phyloP scores from a whole-genome alignment of 805 yeast species.

The Kodamaea fukazawae region DNA sequence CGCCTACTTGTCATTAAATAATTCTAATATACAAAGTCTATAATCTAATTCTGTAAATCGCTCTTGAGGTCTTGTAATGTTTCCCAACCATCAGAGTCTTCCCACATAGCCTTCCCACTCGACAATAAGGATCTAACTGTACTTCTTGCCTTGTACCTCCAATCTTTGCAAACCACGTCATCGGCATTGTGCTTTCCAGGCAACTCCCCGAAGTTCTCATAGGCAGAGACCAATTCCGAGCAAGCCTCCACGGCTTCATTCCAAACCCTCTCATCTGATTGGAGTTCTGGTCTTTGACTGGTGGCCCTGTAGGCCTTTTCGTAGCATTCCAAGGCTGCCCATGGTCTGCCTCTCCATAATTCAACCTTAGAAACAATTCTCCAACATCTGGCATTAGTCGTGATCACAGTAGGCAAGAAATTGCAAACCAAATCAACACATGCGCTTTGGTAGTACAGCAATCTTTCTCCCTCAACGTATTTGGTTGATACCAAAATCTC shows the following conservation, averaged over 20 bases:
- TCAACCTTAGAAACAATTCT: slow-evolving; percentile 81
- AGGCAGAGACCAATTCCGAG: slow-evolving; percentile 76
- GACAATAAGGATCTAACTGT: slow-evolving; percentile 72
- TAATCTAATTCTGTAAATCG: slow-evolving; percentile 23
- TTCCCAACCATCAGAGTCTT: slow-evolving; percentile 75
- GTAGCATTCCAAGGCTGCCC: slow-evolving; percentile 81
- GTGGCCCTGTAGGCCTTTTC: slow-evolving; percentile 84
- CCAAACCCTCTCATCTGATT: slow-evolving; percentile 63
- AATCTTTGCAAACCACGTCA: slow-evolving; percentile 83
- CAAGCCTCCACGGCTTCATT: slow-evolving; percentile 77
- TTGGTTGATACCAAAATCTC: slow-evolving; percentile 57
- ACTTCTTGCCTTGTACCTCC: slow-evolving; percentile 81
- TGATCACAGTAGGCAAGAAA: slow-evolving; percentile 64
- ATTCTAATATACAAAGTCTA: no score
- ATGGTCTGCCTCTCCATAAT: slow-evolving; percentile 81
- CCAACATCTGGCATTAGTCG: slow-evolving; percentile 72
- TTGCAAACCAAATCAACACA: slow-evolving; percentile 72
- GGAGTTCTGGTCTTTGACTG: slow-evolving; percentile 61
- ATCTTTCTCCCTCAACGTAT: slow-evolving; percentile 37
- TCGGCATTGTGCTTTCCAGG: slow-evolving; percentile 79
- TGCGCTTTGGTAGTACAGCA: slow-evolving; percentile 61
- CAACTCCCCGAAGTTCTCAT: slow-evolving; percentile 80
- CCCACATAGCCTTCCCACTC: slow-evolving; percentile 78
- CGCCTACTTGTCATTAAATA: no score
- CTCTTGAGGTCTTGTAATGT: slow-evolving; percentile 52